Percentiles rank a stretch among this genome's conserved stretches.
Evolutionary conservation across 768 basidiomycete genomes (phyloP).

Genomic region (Russula griseocarnosa): DNA sequence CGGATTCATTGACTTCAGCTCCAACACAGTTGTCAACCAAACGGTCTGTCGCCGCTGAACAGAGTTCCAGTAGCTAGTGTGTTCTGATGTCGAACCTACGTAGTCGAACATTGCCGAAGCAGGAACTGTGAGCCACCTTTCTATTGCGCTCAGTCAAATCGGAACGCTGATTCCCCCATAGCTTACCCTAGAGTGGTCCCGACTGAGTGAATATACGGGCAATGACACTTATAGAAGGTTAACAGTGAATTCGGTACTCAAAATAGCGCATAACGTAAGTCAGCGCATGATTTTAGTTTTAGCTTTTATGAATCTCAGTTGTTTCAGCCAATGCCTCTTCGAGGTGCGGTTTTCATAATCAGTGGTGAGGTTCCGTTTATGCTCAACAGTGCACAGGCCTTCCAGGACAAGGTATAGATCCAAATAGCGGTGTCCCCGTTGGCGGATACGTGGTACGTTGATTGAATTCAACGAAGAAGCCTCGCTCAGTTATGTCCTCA

Average conservation of each 20-base stretch:
- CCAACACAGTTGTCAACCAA: slow-evolving; percentile 33
- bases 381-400: slow-evolving; percentile 40
- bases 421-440: slow-evolving; percentile 29
- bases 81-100: slow-evolving; percentile 43
- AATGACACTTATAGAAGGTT: slow-evolving; percentile 53
- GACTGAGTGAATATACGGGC: slow-evolving; percentile 51
- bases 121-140: slow-evolving; percentile 40
- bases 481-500: slow-evolving; percentile 30
- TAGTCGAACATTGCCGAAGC: slow-evolving; percentile 47
- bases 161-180: slow-evolving; percentile 28
- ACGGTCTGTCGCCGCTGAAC: slow-evolving; percentile 32
- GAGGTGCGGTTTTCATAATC: background rate
- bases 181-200: slow-evolving; percentile 55
- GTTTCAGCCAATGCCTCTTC: slow-evolving; percentile 38
- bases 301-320: background rate
- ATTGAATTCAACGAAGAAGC: too few relatives aligned
- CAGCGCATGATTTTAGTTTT: background rate
- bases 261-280: slow-evolving; percentile 46
- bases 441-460: background rate
- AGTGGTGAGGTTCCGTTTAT: slow-evolving; percentile 8
- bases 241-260: slow-evolving; percentile 34
- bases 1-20: slow-evolving; percentile 38
- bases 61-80: slow-evolving; percentile 36
- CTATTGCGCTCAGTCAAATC: background rate
- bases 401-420: slow-evolving; percentile 56